Evolutionary conservation across 805 yeast species (phyloP).

Genomic region (Candida ficus): DNA sequence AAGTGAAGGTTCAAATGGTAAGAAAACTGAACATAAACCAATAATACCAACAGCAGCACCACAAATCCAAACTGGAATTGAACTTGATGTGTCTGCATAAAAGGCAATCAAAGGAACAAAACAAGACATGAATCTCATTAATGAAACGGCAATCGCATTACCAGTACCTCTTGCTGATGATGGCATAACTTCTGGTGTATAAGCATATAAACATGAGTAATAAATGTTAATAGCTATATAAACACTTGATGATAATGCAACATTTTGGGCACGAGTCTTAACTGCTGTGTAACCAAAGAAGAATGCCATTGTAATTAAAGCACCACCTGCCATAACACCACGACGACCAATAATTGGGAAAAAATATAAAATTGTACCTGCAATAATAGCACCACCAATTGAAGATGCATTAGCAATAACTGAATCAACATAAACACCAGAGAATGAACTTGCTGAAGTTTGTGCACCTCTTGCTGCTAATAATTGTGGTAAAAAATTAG

Average conservation of each 20-base stretch:
- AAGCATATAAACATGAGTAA: constrained; percentile 58
- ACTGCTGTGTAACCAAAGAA: constrained; percentile 61
- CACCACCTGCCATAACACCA: constrained; percentile 51
- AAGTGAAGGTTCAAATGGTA: constrained; percentile 46
- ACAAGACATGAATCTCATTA: constrained; percentile 46
- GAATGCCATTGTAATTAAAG: constrained; percentile 47
- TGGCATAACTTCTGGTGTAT: constrained; percentile 61
- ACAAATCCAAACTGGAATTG: constrained; percentile 27
- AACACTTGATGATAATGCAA: constrained; percentile 32
- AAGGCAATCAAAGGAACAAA: constrained; percentile 54
- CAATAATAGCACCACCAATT: constrained; percentile 44
- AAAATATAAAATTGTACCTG: constrained; percentile 32
- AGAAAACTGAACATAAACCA: constrained; percentile 38
- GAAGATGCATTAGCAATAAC: constrained; percentile 39
- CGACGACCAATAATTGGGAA: constrained; percentile 41
- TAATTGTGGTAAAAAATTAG: constrained; percentile 46
- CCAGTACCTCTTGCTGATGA: constrained; percentile 51
- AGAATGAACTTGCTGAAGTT: constrained; percentile 34
- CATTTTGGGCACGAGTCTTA: constrained; percentile 45
- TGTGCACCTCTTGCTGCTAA: constrained; percentile 43
- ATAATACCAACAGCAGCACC: constrained; percentile 48
- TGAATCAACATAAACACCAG: constrained; percentile 42
- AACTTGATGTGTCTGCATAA: constrained; percentile 23
- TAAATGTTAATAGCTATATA: constrained; percentile 42
- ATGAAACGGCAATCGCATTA: constrained; percentile 50